Conservation (phyloP, 140 eudicot genomes). For the Flaveria floridana region DNA sequence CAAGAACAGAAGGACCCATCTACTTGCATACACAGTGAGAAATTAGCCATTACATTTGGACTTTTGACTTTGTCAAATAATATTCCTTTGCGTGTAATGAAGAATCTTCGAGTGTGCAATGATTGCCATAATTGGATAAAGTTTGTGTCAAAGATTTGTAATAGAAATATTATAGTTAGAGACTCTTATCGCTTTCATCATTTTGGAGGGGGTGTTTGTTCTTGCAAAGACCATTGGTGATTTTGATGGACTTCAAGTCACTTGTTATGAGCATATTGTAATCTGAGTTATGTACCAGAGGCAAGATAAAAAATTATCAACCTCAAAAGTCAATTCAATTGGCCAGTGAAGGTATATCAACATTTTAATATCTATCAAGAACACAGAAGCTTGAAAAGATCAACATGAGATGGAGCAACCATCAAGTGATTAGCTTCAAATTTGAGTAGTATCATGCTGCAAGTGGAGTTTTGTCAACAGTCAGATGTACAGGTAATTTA, state of each 20-base stretch:
- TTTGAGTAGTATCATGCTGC: background rate
- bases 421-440: slow-evolving; percentile 3
- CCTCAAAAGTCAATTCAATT: background rate
- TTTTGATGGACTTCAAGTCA: background rate
- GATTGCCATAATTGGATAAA: slow-evolving; percentile 98
- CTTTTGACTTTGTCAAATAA: slow-evolving; percentile 58
- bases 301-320: background rate
- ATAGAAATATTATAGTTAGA: slow-evolving; percentile 68
- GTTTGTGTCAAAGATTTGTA: slow-evolving; percentile 61
- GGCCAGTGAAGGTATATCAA: slow-evolving; percentile 23
- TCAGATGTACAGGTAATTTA: background rate
- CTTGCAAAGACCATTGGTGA: slow-evolving; percentile 92
- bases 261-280: slow-evolving; percentile 14
- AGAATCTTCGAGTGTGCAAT: slow-evolving; percentile 88
- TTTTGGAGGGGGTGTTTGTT: slow-evolving; percentile 75
- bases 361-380: background rate
- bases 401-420: background rate
- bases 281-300: slow-evolving; percentile 11
- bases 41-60: slow-evolving; percentile 81
- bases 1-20: slow-evolving; percentile 68
- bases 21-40: slow-evolving; percentile 74
- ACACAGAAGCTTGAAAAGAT: background rate
- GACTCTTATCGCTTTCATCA: slow-evolving; percentile 95
- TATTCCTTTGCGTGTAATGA: slow-evolving; percentile 78
- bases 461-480: background rate